Conservation (phyloP, 352 stramenopile genomes). For the Thalassiosira allenii region DNA sequence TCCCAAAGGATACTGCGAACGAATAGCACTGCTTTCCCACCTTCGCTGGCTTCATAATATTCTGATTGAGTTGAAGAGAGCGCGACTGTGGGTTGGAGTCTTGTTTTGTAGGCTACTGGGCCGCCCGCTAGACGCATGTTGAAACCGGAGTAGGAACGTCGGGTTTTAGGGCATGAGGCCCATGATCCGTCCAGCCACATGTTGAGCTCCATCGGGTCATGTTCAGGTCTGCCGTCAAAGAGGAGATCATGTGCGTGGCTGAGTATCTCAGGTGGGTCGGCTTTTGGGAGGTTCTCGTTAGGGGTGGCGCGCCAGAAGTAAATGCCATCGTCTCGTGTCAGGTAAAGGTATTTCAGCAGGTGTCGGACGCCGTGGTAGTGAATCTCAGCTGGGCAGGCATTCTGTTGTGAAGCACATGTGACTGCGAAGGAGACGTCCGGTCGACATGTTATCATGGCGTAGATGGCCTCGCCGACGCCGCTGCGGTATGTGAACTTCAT, state of each 20-base stretch:
- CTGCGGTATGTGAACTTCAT: slow-evolving; percentile 18
- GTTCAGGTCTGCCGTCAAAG: neutral
- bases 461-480: slow-evolving; percentile 57
- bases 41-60: slow-evolving; percentile 42
- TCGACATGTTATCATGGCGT: slow-evolving; percentile 35
- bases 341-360: slow-evolving; percentile 33
- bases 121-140: slow-evolving; percentile 17
- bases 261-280: neutral
- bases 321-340: slow-evolving; percentile 31
- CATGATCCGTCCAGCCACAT: too few species aligned
- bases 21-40: slow-evolving; percentile 24
- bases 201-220: neutral
- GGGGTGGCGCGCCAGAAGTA: slow-evolving; percentile 26
- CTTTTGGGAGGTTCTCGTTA: neutral
- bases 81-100: slow-evolving; percentile 30
- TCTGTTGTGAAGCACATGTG: slow-evolving; percentile 17
- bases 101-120: slow-evolving; percentile 30
- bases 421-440: slow-evolving; percentile 30
- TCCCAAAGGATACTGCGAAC: slow-evolving; percentile 45
- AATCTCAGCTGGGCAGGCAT: slow-evolving; percentile 6
- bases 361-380: slow-evolving; percentile 40
- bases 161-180: slow-evolving; percentile 21
- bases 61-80: slow-evolving; percentile 22
- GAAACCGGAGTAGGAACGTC: slow-evolving; percentile 23
- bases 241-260: slow-evolving; percentile 29